Percentiles rank a stretch among this genome's conserved stretches.
phyloP scores from a whole-genome alignment of 1,284 basidiomycete genomes.

The Puccinia coronata region DNA sequence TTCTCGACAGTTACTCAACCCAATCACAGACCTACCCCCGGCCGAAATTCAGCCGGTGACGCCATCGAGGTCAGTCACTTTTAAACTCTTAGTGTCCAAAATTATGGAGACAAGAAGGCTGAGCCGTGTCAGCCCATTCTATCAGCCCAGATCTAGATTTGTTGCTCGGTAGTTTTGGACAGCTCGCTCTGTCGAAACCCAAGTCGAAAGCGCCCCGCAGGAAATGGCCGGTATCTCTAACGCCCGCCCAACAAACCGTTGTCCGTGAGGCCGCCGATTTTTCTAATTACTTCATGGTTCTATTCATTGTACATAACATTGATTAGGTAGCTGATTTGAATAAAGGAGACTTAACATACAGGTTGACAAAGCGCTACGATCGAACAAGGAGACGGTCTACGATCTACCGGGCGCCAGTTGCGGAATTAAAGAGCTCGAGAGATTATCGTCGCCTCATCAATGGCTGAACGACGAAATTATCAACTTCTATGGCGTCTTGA shows the following conservation, averaged over 20 bases:
- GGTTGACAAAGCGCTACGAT: conserved; percentile 6
- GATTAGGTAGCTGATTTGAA: not conserved
- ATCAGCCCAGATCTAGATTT: conserved; percentile 19
- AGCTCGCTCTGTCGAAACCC: not conserved
- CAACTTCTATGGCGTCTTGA: conserved; percentile 58
- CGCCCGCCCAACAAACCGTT: conserved; percentile 5
- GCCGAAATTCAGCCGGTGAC: not conserved
- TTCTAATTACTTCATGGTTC: not conserved
- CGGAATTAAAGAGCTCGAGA: conserved; percentile 54
- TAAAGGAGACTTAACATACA: not conserved
- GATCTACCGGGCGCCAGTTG: conserved; percentile 54
- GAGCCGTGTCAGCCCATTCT: not conserved
- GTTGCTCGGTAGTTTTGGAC: not conserved
- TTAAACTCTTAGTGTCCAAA: not conserved
- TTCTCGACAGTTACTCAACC: conserved; percentile 13
- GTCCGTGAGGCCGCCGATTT: not conserved
- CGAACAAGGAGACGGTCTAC: conserved; percentile 27
- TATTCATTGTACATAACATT: not conserved
- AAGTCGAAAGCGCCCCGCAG: not conserved
- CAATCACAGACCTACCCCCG: not conserved
- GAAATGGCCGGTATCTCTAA: conserved; percentile 17
- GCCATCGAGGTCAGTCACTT: not conserved
- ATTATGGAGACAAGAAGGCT: not conserved
- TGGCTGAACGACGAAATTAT: conserved; percentile 60
- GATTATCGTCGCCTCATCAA: conserved; percentile 54